Base-by-base conservation (phyloP, 2,329 filamentous ascomycete genomes). In the Colletotrichum aenigma region DNA sequence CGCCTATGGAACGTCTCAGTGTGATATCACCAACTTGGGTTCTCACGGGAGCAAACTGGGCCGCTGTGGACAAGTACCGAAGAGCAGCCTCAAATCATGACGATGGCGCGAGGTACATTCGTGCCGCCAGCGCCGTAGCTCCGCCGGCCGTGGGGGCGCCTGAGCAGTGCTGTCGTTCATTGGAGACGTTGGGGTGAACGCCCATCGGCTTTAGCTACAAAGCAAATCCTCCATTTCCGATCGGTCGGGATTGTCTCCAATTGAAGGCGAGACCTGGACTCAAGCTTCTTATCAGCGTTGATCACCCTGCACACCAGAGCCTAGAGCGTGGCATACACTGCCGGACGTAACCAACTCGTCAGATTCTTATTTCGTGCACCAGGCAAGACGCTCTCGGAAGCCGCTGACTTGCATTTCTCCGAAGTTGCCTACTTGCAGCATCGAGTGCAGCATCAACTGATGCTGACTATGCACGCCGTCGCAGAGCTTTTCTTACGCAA, bases 181-280 rank as follows among this genome's bases (percentile, higher is more conserved):
- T 38, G 61, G 21, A 10, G 21, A n/a, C 18, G 7, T 32, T 24
- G 32, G 62, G 73, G 56, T 32, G 56, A 58, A 64, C 30, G 73
- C 13, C 21, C 30, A 15, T 38, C 70, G 73, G 73, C 34, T 58
- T 75, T 73, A 75, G 38, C 73, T 67, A 38, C 70, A 21, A 36
- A 30, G 5, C 21, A 60, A 16, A 24, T 18, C 58, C 32, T 76
- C 65, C 69, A 61, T 74, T 68, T 34, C 74, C 74, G 70, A 76
- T 21, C 56, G 70, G 52, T 69, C 70, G 70, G 74, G n/a, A 64
- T 28, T 68, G 28, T 62, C 24, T 24, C 18, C 32, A 24, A 10
- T 28, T 38, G n/a, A 64, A 36, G 13, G n/a, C 18, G 28, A 18
- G 32, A 36, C 24, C 24, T 71, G 72, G 61, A 38, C 30, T 67